Conservation (phyloP, 345 rosid species). For the Ailanthus altissimus region DNA sequence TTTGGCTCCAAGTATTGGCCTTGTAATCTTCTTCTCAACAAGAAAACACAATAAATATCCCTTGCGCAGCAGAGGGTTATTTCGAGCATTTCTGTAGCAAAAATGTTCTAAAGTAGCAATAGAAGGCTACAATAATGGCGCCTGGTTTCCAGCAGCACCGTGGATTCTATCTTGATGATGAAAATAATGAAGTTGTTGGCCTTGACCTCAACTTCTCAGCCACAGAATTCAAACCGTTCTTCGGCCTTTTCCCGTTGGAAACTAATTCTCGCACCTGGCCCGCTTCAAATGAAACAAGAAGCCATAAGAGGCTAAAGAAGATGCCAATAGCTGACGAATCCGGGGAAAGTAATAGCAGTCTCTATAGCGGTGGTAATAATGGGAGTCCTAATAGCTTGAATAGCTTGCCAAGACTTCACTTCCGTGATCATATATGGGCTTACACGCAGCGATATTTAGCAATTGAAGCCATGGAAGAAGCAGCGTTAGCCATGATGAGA, state of each 20-base stretch:
- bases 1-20: neutral
- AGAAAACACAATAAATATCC: slow-evolving; percentile 25
- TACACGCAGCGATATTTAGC: slow-evolving; percentile 46
- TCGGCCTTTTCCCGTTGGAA: neutral
- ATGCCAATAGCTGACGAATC: slow-evolving; percentile 15
- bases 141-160: slow-evolving; percentile 17
- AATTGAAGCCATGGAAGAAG: slow-evolving; percentile 50
- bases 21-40: slow-evolving; percentile 25
- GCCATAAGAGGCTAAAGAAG: slow-evolving; percentile 33
- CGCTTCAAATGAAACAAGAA: slow-evolving; percentile 22
- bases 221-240: neutral
- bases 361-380: neutral
- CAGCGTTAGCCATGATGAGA: slow-evolving; percentile 26
- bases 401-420: slow-evolving; percentile 32
- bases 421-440: slow-evolving; percentile 50
- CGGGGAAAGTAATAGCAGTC: neutral
- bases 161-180: slow-evolving; percentile 10
- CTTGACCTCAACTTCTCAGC: slow-evolving; percentile 30
- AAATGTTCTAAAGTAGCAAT: slow-evolving; percentile 11
- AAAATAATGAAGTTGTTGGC: slow-evolving; percentile 6
- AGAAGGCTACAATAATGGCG: slow-evolving; percentile 16
- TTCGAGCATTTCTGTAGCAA: neutral
- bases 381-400: slow-evolving; percentile 21
- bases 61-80: slow-evolving; percentile 1
- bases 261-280: neutral